Evolutionary conservation across 495 filamentous ascomycete species (phyloP), one percentile per base, ranked within the genome.

Genomic region (Trichocladium antarcticum): DNA sequence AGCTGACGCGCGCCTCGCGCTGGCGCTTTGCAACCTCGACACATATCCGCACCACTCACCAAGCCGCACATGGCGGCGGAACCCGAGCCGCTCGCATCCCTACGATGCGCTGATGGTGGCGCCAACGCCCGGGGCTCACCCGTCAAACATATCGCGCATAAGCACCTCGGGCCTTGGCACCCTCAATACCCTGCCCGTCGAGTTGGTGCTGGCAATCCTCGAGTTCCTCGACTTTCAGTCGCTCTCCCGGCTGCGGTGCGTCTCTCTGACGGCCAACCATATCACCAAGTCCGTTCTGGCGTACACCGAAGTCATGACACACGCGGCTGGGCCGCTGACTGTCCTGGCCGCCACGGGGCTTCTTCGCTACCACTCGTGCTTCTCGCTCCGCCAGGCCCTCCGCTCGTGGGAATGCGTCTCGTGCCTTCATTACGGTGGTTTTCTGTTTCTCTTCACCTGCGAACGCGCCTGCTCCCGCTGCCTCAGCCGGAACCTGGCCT

Each of bases 21-120:
- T 3, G 8, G 24, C 8, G 24, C 4, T 80, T 1, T 77, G 77
- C 28, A 66, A 69, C 12, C 24, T 27, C 24, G 24, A 56, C 70
- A 43, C 60, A 80, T 3, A 80, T 70, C 57, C 53, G 79, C 58
- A 70, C 61, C 57, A 78, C 79, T 39, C n/a, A n/a, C n/a, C n/a
- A n/a, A n/a, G 81, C 80, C n/a, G n/a, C n/a, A n/a, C n/a, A n/a
- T n/a, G n/a, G n/a, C n/a, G n/a, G n/a, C n/a, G n/a, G n/a, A 59
- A 53, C 62, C 24, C 24, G 8, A 3, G 3, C 24, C 8, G 3
- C 8, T 3, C 3, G 4, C 24, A 27, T 27, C 4, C 24, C 24
- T 27, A 27, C 24, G 24, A 27, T 8, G 24, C 3, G 8, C 3
- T 27, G 8, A 27, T 27, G 24, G 24, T 8, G 8, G 8, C 24